These are phyloP conservation scores for Lachnellula willkommii DNA, from an alignment of 2,329 filamentous ascomycete species.

Conservation along the genomic window DNA sequence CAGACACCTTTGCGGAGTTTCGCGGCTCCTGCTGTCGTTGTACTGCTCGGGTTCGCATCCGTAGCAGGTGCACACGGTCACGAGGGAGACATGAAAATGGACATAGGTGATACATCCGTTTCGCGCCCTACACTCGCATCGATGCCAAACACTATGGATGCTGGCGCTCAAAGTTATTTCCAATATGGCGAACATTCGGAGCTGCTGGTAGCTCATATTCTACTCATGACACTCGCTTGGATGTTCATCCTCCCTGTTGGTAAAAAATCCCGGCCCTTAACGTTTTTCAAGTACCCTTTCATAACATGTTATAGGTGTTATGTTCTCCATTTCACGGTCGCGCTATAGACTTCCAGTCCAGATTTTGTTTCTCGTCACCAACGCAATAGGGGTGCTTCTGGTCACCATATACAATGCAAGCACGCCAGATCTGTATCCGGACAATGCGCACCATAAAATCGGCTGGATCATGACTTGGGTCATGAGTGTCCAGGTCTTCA, in stretches of 20 bases:
- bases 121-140: constrained; percentile 5
- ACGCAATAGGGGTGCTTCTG: constrained; percentile 59
- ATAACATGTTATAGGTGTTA: constrained; percentile 43
- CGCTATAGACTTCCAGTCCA: constrained; percentile 66
- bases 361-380: constrained; percentile 58
- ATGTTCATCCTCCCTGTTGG: constrained; percentile 63
- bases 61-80: constrained; percentile 20
- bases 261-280: constrained; percentile 36
- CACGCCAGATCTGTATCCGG: constrained; percentile 80
- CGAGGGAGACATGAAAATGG: constrained; percentile 32
- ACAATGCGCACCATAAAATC: constrained; percentile 82
- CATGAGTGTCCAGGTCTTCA: constrained; percentile 61
- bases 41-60: constrained; percentile 17
- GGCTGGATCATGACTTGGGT: constrained; percentile 80
- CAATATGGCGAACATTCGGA: constrained; percentile 34
- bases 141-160: constrained; percentile 11
- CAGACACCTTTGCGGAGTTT: constrained; percentile 2
- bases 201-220: constrained; percentile 53
- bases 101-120: constrained; percentile 8
- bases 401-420: constrained; percentile 69
- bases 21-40: constrained; percentile 6
- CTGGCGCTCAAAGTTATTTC: constrained; percentile 37
- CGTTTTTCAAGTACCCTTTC: not conserved
- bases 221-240: constrained; percentile 65
- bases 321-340: constrained; percentile 79